phyloP scores from a whole-genome alignment of 192 early-diverging fungal genomes.

The Dissophora globulifera region DNA sequence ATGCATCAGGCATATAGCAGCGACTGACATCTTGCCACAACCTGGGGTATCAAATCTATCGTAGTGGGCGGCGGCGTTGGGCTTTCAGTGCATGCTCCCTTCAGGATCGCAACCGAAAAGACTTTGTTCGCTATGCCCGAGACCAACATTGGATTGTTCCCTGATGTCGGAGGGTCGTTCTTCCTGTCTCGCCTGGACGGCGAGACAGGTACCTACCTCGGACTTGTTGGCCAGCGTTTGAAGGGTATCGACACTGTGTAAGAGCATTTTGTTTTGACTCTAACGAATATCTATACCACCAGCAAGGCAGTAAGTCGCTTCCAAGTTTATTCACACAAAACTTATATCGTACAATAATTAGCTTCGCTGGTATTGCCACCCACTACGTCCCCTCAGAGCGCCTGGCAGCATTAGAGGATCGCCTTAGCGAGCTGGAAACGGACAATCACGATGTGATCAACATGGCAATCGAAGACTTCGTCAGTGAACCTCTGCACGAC shows the following conservation, averaged over 20 bases:
- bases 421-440: conserved; percentile 83
- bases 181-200: conserved; percentile 96
- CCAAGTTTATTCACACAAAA: no score
- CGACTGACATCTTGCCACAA: no score
- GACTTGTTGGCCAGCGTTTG: conserved; percentile 84
- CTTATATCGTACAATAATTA: conserved; percentile 42
- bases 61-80: conserved; percentile 98
- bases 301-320: no score
- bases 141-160: conserved; percentile 95
- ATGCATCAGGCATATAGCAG: no score
- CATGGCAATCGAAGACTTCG: conserved; percentile 91
- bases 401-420: conserved; percentile 79
- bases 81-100: conserved; percentile 93
- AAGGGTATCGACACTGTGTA: conserved; percentile 87
- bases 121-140: conserved; percentile 99
- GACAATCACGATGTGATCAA: conserved; percentile 85
- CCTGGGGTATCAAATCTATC: no score
- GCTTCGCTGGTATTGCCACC: conserved; percentile 92
- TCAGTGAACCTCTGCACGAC: conserved; percentile 62
- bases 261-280: no score
- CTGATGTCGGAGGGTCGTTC: conserved; percentile 96
- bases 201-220: conserved; percentile 92
- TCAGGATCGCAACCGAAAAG: conserved; percentile 96
- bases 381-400: conserved; percentile 94
- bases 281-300: no score